phyloP scores from a whole-genome alignment of 2,329 filamentous ascomycete species.

The Dactylonectria estremocensis region DNA sequence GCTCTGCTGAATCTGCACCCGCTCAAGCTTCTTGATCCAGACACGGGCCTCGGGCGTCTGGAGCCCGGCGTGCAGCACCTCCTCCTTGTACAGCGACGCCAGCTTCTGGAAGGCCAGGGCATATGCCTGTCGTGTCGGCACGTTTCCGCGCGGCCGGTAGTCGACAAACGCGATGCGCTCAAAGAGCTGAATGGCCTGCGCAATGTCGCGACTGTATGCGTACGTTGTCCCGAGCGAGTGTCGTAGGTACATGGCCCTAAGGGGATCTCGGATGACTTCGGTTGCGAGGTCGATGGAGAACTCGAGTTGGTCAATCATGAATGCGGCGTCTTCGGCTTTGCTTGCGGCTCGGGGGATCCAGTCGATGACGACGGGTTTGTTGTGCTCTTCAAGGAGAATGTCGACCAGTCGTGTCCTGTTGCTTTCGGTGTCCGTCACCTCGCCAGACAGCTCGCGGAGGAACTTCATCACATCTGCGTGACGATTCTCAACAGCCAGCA shows the following conservation, averaged over 20 bases:
- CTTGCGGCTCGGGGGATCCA: constrained; percentile 60
- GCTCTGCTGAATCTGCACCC: constrained; percentile 55
- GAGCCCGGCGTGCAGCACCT: constrained; percentile 50
- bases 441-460: constrained; percentile 51
- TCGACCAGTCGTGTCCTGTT: constrained; percentile 52
- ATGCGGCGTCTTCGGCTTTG: constrained; percentile 51
- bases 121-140: constrained; percentile 57
- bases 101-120: constrained; percentile 59
- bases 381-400: constrained; percentile 55
- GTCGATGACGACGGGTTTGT: constrained; percentile 53
- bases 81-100: constrained; percentile 56
- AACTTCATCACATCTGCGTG: constrained; percentile 55
- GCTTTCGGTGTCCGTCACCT: constrained; percentile 42
- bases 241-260: constrained; percentile 56
- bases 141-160: constrained; percentile 57
- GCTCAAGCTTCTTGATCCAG: constrained; percentile 56
- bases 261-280: constrained; percentile 51
- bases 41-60: constrained; percentile 44
- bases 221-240: constrained; percentile 55
- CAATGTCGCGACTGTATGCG: constrained; percentile 53
- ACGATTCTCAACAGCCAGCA: constrained; percentile 56
- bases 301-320: constrained; percentile 51
- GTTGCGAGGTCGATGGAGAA: constrained; percentile 53
- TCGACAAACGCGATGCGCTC: constrained; percentile 56
- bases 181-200: constrained; percentile 54